Conservation (phyloP, 2,329 filamentous ascomycete species). For the Rutstroemia sydowiana region DNA sequence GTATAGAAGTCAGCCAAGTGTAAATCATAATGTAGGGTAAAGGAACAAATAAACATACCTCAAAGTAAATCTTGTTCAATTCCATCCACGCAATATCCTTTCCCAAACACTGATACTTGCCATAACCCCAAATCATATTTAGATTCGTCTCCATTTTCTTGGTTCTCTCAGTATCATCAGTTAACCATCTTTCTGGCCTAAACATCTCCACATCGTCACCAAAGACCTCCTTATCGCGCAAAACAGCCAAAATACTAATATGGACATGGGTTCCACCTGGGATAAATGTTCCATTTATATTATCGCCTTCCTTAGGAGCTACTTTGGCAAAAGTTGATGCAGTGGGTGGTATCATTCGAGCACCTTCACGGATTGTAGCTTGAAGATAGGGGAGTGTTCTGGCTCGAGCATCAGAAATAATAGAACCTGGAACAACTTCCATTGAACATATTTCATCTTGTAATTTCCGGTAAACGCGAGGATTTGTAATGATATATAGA, state of each 20-base stretch:
- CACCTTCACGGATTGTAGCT: conserved; percentile 41
- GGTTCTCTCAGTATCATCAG: conserved; percentile 27
- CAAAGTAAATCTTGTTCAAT: conserved; percentile 40
- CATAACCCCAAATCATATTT: conserved; percentile 36
- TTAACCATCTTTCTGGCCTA: conserved; percentile 43
- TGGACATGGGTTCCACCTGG: conserved; percentile 14
- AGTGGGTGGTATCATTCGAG: conserved; percentile 40
- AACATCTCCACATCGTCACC: conserved; percentile 35
- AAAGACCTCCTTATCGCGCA: conserved; percentile 30
- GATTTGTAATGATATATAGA: conserved; percentile 11
- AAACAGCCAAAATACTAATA: conserved; percentile 30
- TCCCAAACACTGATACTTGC: conserved; percentile 38
- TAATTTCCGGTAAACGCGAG: conserved; percentile 1
- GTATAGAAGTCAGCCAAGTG: not conserved
- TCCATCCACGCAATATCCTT: conserved; percentile 42
- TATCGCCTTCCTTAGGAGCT: conserved; percentile 14
- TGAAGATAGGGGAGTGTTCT: conserved; percentile 39
- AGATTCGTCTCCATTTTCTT: conserved; percentile 33
- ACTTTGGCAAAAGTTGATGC: conserved; percentile 20
- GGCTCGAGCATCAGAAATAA: conserved; percentile 31
- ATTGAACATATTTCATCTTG: conserved; percentile 7
- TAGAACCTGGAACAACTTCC: not conserved
- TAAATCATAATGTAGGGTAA: not conserved
- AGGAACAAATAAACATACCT: conserved; percentile 30
- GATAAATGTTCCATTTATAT: conserved; percentile 14